Evolutionary conservation across 2,329 filamentous ascomycete species (phyloP), one percentile per base, ranked within the genome.

Genomic region (Madurella mycetomatis): DNA sequence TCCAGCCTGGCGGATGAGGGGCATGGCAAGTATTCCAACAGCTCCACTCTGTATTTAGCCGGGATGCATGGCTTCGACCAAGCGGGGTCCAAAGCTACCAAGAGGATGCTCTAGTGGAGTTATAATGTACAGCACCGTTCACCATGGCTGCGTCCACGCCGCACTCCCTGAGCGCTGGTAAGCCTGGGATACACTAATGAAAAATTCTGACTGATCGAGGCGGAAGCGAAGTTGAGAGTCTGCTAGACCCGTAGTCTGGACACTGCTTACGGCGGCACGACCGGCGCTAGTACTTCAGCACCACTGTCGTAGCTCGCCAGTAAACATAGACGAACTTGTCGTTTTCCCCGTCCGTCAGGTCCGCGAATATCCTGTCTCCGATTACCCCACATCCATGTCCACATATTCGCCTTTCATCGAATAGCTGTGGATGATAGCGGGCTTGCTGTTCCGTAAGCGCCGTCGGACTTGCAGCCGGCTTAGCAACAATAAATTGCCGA

Each of bases 281-380:
- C n/a, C n/a, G n/a, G n/a, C 25, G 25, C 25, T 3, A 25, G 7
- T 7, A 25, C 25, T 7, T 25, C 7, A 7, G 25, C 7, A 25
- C 25, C 4, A 7, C 25, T 25, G 25, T 25, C 25, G 25, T 7
- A 25, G 25, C 25, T 3, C 25, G 25, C 7, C 25, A 83, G 61
- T 83, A 83, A 45, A 84, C 76, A 67, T 82, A 86, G 15, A 85
- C 76, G 69, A 87, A 87, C 62, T 87, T 83, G 54, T 88, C 83
- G 61, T 87, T 88, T 70, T 83, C 71, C 17, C 78, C 69, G 66
- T 88, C 85, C 1, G 84, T 86, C 60, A 86, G 60, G 68, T 88
- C 85, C 59, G 79, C 66, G 47, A 81, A 79, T 0, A 77, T 78
- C 45, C 78, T 74, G 15, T 77, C 73, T 5, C 80, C 79, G 17